Base-by-base conservation (phyloP, 2,329 filamentous ascomycete species). In the Curvularia verruculosa region DNA sequence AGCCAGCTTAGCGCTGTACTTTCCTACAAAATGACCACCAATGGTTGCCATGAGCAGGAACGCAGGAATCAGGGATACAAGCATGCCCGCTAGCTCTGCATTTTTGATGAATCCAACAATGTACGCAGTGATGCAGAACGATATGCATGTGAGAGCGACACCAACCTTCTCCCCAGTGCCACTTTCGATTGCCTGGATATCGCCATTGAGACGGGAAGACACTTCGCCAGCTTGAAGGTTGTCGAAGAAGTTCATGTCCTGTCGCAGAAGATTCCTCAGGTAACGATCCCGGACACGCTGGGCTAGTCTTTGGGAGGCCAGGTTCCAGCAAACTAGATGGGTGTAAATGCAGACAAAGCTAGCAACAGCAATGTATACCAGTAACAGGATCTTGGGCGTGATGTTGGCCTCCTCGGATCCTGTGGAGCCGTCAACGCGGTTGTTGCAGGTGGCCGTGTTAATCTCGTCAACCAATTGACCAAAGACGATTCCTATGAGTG, bases 91-190 rank as follows among this genome's bases (percentile, higher is more conserved):
- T 8, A 91, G 79, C 47, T 80, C 80, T 15, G 83, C 79, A 63
- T 89, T 81, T 65, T 87, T 86, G 69, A 86, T 83, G 61, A 90
- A 90, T 1, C 87, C 86, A 15, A 90, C 84, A 4, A 87, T 79
- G 59, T 88, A 90, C 3, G 87, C 85, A 0, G 88, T 86, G 51
- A 89, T 69, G 67, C 90, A 90, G 72, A 89, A 90, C 2, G 85
- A 85, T 9, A 84, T 72, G 49, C 83, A 86, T 23, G 83, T 81
- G 4, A 90, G 79, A 61, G 84, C 83, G 31, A 89, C 84, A 49
- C 87, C 87, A 15, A 89, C 87, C 71, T 91, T 91, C 73, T 90
- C 88, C 1, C 85, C 87, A 0, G 87, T 89, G 13, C 88, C 88
- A 0, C 83, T 82, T 66, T 88, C 87, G 49, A 91, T 85, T 1